Percentiles rank a stretch among this genome's conserved stretches.
Evolutionary conservation across 2,329 filamentous ascomycete genomes (phyloP).

Genomic region (Arthroderma sp.): DNA sequence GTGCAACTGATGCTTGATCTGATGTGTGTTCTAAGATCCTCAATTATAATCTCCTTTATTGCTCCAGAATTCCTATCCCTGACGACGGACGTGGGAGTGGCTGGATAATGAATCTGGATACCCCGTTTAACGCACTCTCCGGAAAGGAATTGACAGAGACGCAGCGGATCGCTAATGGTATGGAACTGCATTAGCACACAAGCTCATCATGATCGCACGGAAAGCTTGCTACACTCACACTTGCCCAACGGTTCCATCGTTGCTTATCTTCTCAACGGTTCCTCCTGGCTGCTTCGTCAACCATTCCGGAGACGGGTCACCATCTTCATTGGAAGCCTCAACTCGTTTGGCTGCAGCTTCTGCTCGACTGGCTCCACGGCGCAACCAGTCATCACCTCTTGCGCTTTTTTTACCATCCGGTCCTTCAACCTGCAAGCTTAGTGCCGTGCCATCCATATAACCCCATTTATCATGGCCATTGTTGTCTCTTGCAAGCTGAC

Average conservation of each 20-base stretch:
- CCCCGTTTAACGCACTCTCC: slow-evolving; percentile 44
- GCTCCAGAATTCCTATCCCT: slow-evolving; percentile 36
- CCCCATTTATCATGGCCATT: slow-evolving; percentile 47
- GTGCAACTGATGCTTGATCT: slow-evolving; percentile 42
- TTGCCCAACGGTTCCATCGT: slow-evolving; percentile 49
- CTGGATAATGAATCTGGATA: slow-evolving; percentile 54
- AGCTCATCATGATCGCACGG: background rate
- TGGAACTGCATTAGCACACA: background rate
- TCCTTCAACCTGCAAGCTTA: slow-evolving; percentile 37
- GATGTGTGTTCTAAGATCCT: slow-evolving; percentile 22
- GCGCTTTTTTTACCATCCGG: slow-evolving; percentile 27
- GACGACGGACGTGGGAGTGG: slow-evolving; percentile 40
- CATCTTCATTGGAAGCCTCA: slow-evolving; percentile 22
- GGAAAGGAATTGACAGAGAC: slow-evolving; percentile 54
- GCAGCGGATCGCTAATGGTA: slow-evolving; percentile 47
- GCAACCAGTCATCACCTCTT: slow-evolving; percentile 52
- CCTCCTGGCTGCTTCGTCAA: slow-evolving; percentile 43
- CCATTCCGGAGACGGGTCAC: slow-evolving; percentile 39
- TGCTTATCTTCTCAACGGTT: slow-evolving; percentile 47
- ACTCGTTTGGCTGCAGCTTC: slow-evolving; percentile 33
- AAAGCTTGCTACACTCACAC: slow-evolving; percentile 36
- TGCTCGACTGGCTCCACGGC: slow-evolving; percentile 49
- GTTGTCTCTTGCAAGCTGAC: slow-evolving; percentile 46
- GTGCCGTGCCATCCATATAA: slow-evolving; percentile 44
- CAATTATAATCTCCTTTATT: slow-evolving; percentile 41